phyloP scores from a whole-genome alignment of 2,329 filamentous ascomycete genomes.

The Venturia nashicola region DNA sequence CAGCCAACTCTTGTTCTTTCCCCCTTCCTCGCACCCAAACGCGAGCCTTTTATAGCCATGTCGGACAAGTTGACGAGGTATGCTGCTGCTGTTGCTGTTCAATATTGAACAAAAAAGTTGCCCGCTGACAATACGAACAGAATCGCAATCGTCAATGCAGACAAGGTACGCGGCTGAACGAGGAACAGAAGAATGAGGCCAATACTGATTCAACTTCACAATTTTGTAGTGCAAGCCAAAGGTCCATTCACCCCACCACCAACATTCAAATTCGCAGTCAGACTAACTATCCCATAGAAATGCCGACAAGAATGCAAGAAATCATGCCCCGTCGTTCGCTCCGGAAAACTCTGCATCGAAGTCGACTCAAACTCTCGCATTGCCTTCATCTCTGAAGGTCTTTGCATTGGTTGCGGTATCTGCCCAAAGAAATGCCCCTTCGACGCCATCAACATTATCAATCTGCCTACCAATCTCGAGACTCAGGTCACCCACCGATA shows the following conservation, averaged over 20 bases:
- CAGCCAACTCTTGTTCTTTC: neutral
- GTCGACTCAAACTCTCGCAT: constrained; percentile 80
- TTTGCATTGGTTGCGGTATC: constrained; percentile 85
- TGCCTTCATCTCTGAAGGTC: constrained; percentile 64
- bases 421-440: constrained; percentile 99
- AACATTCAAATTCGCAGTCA: neutral
- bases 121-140: constrained; percentile 33
- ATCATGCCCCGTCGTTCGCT: constrained; percentile 91
- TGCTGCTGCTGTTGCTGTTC: neutral
- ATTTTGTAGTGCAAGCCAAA: constrained; percentile 68
- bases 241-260: constrained; percentile 35
- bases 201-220: neutral
- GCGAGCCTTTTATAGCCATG: constrained; percentile 46
- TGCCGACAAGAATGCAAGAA: constrained; percentile 99
- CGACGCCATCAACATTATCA: constrained; percentile 98
- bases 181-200: constrained; percentile 11
- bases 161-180: constrained; percentile 58
- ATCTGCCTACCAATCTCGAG: constrained; percentile 97
- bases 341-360: constrained; percentile 95
- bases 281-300: constrained; percentile 20
- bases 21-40: neutral
- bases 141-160: constrained; percentile 97
- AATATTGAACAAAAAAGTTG: constrained; percentile 23
- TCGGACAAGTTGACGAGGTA: constrained; percentile 90
- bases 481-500: constrained; percentile 97